These are phyloP conservation scores for Ustilago loliicola DNA, from an alignment of 1,284 basidiomycete genomes.

Conservation along the genomic window DNA sequence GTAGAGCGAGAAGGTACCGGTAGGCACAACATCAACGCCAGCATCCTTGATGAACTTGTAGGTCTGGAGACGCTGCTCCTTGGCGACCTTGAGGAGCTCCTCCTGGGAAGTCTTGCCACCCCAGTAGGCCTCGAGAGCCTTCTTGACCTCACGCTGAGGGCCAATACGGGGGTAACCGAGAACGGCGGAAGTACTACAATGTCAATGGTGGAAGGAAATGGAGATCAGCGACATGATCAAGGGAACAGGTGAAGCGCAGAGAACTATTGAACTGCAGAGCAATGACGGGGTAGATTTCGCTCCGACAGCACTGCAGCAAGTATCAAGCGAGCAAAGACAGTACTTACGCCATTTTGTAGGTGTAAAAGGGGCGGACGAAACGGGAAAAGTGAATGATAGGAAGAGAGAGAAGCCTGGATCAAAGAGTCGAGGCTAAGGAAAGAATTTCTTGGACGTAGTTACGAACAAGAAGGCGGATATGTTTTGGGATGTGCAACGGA, in stretches of 20 bases:
- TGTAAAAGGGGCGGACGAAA: slow-evolving; percentile 20
- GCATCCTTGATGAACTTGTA: slow-evolving; percentile 90
- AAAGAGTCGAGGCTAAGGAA: slow-evolving; percentile 14
- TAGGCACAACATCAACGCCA: slow-evolving; percentile 92
- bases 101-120: slow-evolving; percentile 89
- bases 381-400: slow-evolving; percentile 22
- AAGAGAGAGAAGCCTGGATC: slow-evolving; percentile 13
- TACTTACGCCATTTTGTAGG: slow-evolving; percentile 49
- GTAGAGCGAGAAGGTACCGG: slow-evolving; percentile 98
- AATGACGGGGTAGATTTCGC: not conserved
- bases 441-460: slow-evolving; percentile 20
- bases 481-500: not conserved
- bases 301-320: not conserved
- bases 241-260: not conserved
- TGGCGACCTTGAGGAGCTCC: slow-evolving; percentile 88
- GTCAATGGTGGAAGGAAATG: not conserved
- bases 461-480: slow-evolving; percentile 32
- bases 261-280: not conserved
- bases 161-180: slow-evolving; percentile 98
- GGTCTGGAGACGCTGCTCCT: slow-evolving; percentile 88
- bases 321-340: not conserved
- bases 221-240: not conserved
- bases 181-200: slow-evolving; percentile 62
- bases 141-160: slow-evolving; percentile 97
- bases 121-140: slow-evolving; percentile 88